Conservation (phyloP, 495 filamentous ascomycete genomes). For the Copromyces sp. region DNA sequence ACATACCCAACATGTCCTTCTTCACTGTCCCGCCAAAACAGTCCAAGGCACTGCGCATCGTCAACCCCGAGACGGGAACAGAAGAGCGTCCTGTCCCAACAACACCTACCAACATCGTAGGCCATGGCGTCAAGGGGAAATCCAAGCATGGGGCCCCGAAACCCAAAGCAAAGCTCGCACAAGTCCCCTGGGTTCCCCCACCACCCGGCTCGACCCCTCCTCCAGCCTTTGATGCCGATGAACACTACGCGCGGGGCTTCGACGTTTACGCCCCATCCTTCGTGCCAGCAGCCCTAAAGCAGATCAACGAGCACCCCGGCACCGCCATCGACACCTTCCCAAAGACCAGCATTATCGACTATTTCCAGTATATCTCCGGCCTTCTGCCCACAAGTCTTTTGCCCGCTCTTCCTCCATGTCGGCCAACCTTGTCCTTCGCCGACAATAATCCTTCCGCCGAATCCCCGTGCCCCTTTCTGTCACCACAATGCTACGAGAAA, state of each 20-base stretch:
- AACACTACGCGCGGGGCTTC: constrained; percentile 10
- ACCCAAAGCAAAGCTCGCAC: not conserved
- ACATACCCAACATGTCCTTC: not conserved
- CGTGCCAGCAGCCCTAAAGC: constrained; percentile 19
- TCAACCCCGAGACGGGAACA: not conserved
- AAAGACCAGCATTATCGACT: constrained; percentile 2
- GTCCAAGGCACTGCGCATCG: not conserved
- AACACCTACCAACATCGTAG: not conserved
- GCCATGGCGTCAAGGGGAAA: not conserved
- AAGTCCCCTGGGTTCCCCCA: not conserved
- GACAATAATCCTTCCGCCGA: not conserved
- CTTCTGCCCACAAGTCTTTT: not conserved
- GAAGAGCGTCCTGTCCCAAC: not conserved
- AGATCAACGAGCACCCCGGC: constrained; percentile 18
- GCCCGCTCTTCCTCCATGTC: not conserved
- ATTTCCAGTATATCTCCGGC: not conserved
- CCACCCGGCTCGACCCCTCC: not conserved
- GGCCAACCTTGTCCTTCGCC: not conserved
- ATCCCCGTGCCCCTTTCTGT: not conserved
- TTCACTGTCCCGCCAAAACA: not conserved
- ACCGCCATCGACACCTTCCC: constrained; percentile 7
- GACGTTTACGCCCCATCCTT: constrained; percentile 28
- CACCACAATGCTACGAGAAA: constrained; percentile 7
- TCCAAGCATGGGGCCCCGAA: not conserved
- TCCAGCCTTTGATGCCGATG: not conserved